Evolutionary conservation across 2,329 filamentous ascomycete species (phyloP).

Genomic region (Hymenoscyphus infarciens): DNA sequence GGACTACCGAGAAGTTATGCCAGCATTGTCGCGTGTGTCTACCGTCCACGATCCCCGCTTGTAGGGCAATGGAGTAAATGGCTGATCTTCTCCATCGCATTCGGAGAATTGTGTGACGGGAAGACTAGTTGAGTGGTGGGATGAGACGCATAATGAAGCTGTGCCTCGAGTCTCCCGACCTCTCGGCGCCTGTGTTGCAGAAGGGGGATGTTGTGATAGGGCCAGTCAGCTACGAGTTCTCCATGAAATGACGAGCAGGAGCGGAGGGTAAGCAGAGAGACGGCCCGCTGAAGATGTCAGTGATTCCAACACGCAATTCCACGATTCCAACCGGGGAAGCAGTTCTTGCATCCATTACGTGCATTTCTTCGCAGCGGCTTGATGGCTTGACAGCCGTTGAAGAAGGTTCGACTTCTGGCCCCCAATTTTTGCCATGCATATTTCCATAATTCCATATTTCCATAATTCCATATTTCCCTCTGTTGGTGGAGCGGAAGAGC

Average conservation of each 20-base stretch:
- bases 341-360: neutral
- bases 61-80: neutral
- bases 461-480: neutral
- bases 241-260: neutral
- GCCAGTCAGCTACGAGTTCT: neutral
- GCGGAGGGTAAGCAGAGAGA: neutral
- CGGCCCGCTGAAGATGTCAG: too few species aligned
- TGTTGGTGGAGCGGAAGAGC: neutral
- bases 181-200: neutral
- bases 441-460: too few species aligned
- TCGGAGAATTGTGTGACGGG: slow-evolving; percentile 2
- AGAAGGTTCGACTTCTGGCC: neutral
- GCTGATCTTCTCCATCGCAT: neutral
- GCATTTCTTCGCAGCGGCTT: neutral
- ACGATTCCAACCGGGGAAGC: neutral
- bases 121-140: neutral
- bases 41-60: neutral
- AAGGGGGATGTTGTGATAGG: neutral
- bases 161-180: neutral
- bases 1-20: neutral
- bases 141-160: neutral
- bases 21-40: neutral
- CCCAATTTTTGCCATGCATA: too few species aligned
- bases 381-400: neutral
- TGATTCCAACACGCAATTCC: neutral